Evolutionary conservation across 768 basidiomycete genomes (phyloP), one percentile per base, ranked within the genome.

Genomic region (Phanerodontia chrysosporium): DNA sequence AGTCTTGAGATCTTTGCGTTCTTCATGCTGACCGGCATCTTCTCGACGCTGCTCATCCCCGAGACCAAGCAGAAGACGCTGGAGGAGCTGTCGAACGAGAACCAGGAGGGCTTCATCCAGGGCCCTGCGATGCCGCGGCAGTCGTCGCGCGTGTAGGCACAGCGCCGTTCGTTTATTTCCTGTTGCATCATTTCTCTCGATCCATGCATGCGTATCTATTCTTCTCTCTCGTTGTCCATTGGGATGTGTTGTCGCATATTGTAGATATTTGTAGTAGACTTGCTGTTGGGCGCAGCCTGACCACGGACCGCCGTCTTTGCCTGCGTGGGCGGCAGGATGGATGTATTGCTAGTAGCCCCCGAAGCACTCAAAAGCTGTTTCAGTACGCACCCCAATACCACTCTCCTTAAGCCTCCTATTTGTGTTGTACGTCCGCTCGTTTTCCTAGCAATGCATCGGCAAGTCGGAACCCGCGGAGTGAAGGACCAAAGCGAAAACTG

Each of bases 1-100:
- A 73, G 76, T 59, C 65, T 79, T 13, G 69, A 80, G 64, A 72
- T 80, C 58, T 79, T 78, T 55, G 77, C 76, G n/a, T 67, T 78
- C 54, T 78, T 78, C 72, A 80, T 77, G 78, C 54, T 78, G 28
- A 75, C 77, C 0, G 78, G 78, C 39, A 64, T 75, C 56, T 62
- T 71, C 52, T 75, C 77, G 22, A 78, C 78, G 5, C 59, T 75
- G 53, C 69, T 80, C 24, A 61, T 80, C 5, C 76, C 77, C 44
- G 78, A 80, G 68, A 79, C 79, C 25, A 77, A 67, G 46, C 64
- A 66, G 42, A 65, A 66, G 48, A 69, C 71, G 44, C 69, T 75
- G 25, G 74, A 75, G 64, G 67, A 68, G 13, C 63, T 76, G 24
- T 75, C 74, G 42, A 72, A 74, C 63, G 74, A 75, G 61, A 58